phyloP scores from a whole-genome alignment of 352 stramenopile species.

The Globisporangium ultimum region DNA sequence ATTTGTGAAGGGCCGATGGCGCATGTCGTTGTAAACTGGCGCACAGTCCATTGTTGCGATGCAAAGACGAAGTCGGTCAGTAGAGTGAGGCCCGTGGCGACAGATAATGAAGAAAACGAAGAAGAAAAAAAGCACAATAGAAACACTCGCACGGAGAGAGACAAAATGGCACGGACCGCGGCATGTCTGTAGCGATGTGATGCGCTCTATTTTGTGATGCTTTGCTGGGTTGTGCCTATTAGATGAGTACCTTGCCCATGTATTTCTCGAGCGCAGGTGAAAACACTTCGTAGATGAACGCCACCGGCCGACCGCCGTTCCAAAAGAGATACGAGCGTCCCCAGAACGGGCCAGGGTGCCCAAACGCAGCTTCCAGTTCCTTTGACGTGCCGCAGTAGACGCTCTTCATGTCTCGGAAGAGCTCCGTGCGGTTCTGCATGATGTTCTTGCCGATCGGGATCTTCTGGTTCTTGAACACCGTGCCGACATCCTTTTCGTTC shows the following conservation, averaged over 20 bases:
- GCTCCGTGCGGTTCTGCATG: conserved; percentile 74
- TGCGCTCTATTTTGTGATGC: conserved; percentile 3
- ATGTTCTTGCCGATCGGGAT: conserved; percentile 85
- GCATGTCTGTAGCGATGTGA: not conserved
- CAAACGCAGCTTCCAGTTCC: conserved; percentile 63
- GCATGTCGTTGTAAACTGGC: conserved; percentile 67
- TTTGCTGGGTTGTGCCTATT: conserved; percentile 6
- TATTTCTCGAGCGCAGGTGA: conserved; percentile 73
- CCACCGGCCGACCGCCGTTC: conserved; percentile 69
- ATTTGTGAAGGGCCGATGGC: conserved; percentile 80
- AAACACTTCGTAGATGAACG: conserved; percentile 90
- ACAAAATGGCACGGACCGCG: conserved; percentile 1
- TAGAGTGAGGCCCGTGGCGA: not conserved
- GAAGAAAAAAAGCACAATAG: not conserved
- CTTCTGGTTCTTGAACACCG: conserved; percentile 77
- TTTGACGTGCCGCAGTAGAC: conserved; percentile 64
- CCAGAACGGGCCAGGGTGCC: conserved; percentile 69
- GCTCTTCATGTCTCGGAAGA: conserved; percentile 84
- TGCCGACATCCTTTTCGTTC: conserved; percentile 52
- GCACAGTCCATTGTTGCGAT: not conserved
- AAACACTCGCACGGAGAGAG: conserved; percentile 1
- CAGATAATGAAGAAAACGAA: not conserved
- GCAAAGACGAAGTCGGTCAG: not conserved
- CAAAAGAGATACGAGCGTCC: conserved; percentile 86
- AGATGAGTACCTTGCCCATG: conserved; percentile 66